Evolutionary conservation across 176 grass and related monocot species (phyloP), one percentile per base, ranked within the genome.

Genomic region (Typha latifolia): DNA sequence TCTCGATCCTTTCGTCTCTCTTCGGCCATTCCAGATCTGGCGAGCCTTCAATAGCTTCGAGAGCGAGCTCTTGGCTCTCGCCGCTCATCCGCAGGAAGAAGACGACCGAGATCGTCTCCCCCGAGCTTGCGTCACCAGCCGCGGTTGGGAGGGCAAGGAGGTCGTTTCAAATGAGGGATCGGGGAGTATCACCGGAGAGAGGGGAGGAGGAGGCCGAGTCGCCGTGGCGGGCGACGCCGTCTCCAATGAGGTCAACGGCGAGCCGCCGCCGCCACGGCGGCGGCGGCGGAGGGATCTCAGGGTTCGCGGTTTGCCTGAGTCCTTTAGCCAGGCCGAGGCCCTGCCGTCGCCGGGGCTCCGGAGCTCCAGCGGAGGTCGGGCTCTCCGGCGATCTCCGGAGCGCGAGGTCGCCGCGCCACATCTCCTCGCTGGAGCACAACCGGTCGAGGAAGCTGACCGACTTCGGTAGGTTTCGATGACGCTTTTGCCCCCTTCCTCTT

Each of bases 1-100:
- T 97, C 85, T 89, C 88, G 27, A 27, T 86, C 21, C 32, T 97
- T 47, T 70, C 83, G 66, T 77, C 82, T 72, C 76, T 97, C 49
- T 97, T 97, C 49, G 76, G 87, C 67, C 57, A 47, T 62, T 66
- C 66, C 20, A 51, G 76, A 84, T 73, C 72, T 19, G 62, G 18
- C 53, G 70, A 72, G 47, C 13, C 4, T 13, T 2, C 63, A 11
- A 78, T 14, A 56, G 76, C 29, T 43, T 72, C 66, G 5, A 80
- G 72, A 62, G 59, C 78, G 2, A 79, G 55, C 59, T 97, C 93
- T 2, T 96, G 93, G 93, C 49, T 97, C 51, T 80, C 83, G 4
- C 69, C 74, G 24, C 72, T 97, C 75, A 80, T 91, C 1, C 76
- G 78, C 47, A 78, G 63, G 78, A 97, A 85, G 24, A 81, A 80